These are phyloP conservation scores for Aspergillus alliaceus DNA, from an alignment of 2,329 filamentous ascomycete species.

Conservation along the genomic window DNA sequence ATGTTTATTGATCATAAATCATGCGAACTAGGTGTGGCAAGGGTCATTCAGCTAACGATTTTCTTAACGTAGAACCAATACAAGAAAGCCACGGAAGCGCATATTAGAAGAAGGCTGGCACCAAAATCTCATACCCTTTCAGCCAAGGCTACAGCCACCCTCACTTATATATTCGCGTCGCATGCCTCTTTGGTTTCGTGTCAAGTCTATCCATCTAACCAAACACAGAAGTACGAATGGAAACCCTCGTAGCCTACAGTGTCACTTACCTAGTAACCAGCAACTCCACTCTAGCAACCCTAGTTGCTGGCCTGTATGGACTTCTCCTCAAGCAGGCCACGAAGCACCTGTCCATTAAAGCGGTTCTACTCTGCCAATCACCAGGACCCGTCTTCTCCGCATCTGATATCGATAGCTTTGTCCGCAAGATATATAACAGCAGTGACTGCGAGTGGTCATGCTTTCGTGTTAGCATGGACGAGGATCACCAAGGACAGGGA, in stretches of 20 bases:
- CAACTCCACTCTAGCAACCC: background rate
- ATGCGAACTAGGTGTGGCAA: too few relatives aligned
- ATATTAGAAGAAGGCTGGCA: background rate
- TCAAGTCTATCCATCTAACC: background rate
- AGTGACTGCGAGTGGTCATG: background rate
- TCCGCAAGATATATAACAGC: background rate
- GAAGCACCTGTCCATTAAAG: background rate
- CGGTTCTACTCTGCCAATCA: background rate
- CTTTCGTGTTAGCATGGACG: background rate
- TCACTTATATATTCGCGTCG: too few relatives aligned
- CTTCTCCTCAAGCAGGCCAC: background rate
- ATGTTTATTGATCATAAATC: too few relatives aligned
- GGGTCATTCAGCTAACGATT: too few relatives aligned
- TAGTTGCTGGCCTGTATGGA: background rate
- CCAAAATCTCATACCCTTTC: too few relatives aligned
- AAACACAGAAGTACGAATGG: background rate
- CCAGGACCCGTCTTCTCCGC: background rate
- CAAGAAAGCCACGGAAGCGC: background rate
- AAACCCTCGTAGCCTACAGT: background rate
- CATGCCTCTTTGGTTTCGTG: too few relatives aligned
- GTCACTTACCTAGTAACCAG: background rate
- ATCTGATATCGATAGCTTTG: background rate
- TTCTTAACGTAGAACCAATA: background rate
- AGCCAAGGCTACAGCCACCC: too few relatives aligned
- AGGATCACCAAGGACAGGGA: background rate